A percentile compares a stretch with the other conserved stretches of the same genome.
Evolutionary conservation across 352 stramenopile species (phyloP).

Genomic region (Peronospora destructor): DNA sequence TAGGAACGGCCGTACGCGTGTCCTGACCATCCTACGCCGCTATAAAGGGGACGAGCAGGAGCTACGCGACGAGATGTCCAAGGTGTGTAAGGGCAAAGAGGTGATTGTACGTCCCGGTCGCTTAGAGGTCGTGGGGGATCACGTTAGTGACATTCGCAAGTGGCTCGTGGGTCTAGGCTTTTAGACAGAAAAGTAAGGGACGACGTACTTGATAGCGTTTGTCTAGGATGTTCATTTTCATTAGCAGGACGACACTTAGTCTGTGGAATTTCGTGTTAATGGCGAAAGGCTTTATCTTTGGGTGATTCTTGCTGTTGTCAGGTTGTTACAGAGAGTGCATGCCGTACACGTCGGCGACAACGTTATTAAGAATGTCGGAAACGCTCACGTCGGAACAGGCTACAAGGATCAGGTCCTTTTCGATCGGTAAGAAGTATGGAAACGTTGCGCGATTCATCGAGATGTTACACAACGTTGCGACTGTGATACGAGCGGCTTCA

Average conservation of each 20-base stretch:
- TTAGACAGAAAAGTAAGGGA: constrained; percentile 22
- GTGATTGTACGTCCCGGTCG: constrained; percentile 60
- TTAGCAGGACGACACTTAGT: constrained; percentile 2
- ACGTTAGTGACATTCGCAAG: constrained; percentile 66
- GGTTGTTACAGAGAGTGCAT: constrained; percentile 66
- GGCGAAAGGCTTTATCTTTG: background rate
- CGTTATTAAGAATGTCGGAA: constrained; percentile 73
- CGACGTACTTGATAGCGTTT: constrained; percentile 7
- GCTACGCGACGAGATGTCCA: constrained; percentile 73
- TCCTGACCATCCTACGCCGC: constrained; percentile 80
- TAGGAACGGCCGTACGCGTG: constrained; percentile 78
- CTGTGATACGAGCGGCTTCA: constrained; percentile 64
- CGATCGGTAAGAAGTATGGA: constrained; percentile 70
- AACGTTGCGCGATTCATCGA: constrained; percentile 75
- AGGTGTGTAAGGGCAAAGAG: constrained; percentile 76
- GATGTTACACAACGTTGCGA: constrained; percentile 63
- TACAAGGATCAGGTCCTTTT: constrained; percentile 66
- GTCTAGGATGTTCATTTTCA: constrained; percentile 2
- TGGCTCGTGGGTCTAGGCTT: constrained; percentile 83
- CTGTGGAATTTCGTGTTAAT: constrained; percentile 9
- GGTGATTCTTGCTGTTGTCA: background rate
- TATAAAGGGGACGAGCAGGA: constrained; percentile 77
- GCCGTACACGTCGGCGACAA: constrained; percentile 72
- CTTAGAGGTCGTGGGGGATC: constrained; percentile 73
- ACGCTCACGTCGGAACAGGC: constrained; percentile 72